Percentiles rank a stretch among this genome's conserved stretches.
Conservation (phyloP, 1,284 basidiomycete species). For the Uromyces viciae-fabae region DNA sequence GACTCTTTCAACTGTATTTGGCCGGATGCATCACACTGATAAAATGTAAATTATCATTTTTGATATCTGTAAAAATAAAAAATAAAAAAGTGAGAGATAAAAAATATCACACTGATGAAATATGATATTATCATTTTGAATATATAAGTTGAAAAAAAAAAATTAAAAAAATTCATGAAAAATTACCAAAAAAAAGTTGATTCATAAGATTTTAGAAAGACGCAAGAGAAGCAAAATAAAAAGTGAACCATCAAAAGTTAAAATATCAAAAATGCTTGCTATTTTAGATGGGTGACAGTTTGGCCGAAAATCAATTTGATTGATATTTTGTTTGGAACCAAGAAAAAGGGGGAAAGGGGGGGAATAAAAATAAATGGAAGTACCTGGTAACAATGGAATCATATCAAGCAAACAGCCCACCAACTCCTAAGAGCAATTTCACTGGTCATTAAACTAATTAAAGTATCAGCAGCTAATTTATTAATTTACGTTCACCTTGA, state of each 20-base stretch:
- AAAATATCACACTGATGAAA: neutral
- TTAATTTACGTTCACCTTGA: conserved; percentile 53
- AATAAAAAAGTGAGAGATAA: too few species aligned
- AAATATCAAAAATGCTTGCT: conserved; percentile 23
- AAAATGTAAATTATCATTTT: conserved; percentile 9
- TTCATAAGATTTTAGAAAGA: too few species aligned
- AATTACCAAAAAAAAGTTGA: too few species aligned
- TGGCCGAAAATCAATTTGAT: too few species aligned
- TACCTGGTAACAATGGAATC: conserved; percentile 40
- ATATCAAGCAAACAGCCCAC: conserved; percentile 53
- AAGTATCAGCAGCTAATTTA: conserved; percentile 54
- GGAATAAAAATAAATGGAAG: too few species aligned
- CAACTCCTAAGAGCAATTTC: conserved; percentile 57
- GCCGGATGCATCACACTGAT: conserved; percentile 36
- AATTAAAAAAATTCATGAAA: neutral
- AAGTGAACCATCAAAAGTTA: conserved; percentile 2
- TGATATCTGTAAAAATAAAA: neutral
- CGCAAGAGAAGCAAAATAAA: neutral
- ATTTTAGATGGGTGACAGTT: too few species aligned
- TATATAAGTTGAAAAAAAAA: too few species aligned
- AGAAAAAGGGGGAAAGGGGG: too few species aligned
- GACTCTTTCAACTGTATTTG: neutral
- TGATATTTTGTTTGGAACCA: too few species aligned
- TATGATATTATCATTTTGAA: too few species aligned
- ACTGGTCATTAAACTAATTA: conserved; percentile 56